Evolutionary conservation across 2,329 filamentous ascomycete genomes (phyloP), one percentile per base, ranked within the genome.

Genomic region (Neofusicoccum ribis): DNA sequence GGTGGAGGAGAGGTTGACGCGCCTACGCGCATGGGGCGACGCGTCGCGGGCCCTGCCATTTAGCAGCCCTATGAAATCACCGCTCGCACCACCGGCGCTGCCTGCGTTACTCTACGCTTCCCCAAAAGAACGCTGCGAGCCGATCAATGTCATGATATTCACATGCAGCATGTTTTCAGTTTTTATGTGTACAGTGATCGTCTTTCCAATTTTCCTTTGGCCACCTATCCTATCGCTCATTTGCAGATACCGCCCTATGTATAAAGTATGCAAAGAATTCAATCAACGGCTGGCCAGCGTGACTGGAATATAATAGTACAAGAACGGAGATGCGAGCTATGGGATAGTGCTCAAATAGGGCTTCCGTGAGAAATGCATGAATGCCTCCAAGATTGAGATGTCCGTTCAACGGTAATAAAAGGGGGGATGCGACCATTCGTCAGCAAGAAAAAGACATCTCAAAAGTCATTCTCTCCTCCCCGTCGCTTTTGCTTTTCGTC

Each of bases 401-500:
- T 54, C 50, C 50, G 50, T 39, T 54, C 50, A 54, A 39, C 34
- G 50, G 50, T 54, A 14, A 20, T 37, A 36, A 39, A 51, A 54
- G 34, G 34, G 50, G 50, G 17, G 50, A 12, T 54, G 34, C 36
- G 50, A 37, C 56, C 56, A 59, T 47, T 37, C 56, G 56, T 60
- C 56, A 44, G 47, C n/a, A 60, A 52, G 41, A 46, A 44, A 12
- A 44, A 60, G 56, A 60, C 56, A 41, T 60, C 31, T 44, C 43
- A 60, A 59, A 59, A 46, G 36, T 36, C 27, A 20, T 60, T 46
- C 31, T 34, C 43, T 44, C 31, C n/a, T 23, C 54, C 54, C 49
- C 34, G 2, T 47, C 43, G 41, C 31, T 60, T 20, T 59, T 60
- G 43, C 27, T 60, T 60, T 60, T 60, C 56, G 56, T 60, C 56